Base-by-base conservation (phyloP, 202 grass and related monocot species). In the Carex arenaria region DNA sequence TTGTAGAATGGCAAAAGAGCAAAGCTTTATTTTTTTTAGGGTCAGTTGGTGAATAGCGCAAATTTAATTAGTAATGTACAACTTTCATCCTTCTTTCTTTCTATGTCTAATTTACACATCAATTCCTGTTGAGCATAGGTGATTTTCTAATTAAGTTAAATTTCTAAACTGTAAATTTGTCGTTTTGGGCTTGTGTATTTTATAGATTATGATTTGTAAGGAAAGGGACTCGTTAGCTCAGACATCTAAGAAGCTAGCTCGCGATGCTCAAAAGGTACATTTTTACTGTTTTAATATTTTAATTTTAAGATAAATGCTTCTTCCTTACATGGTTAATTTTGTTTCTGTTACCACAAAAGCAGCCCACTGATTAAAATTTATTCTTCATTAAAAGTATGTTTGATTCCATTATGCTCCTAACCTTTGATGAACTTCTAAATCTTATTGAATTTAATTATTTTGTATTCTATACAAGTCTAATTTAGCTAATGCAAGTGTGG, bases 181-280 rank as follows among this genome's bases (percentile, higher is more conserved):
- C 31, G 3, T 38, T 45, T 70, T 84, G 28, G 45, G 2, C 51
- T 32, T 64, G 78, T 22, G 64, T 79, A 18, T 13, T 61, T 32
- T 86, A 78, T 84, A 98, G 96, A 90, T 92, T 90, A 89, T 90
- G 81, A 82, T 98, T 45, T 89, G 13, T 78, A 98, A 91, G 89
- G 96, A 98, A 88, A 61, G 93, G 83, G 96, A 98, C 65, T 86
- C 89, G 53, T 76, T 98, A 59, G 91, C 88, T 74, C 88, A 90
- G 86, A 90, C 91, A 15, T 81, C 89, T 53, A 94, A 93, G 85
- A 98, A 89, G 87, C 87, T 92, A 67, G 69, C 93, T 31, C 91
- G 85, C 13, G 88, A 95, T 67, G 80, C 95, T 72, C 84, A 94
- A 69, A 95, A 98, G 92, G 92, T 93, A 69, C 15, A 32, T 12